Percentiles rank a stretch among this genome's conserved stretches.
These are phyloP conservation scores for Gigaspora rosea DNA, from an alignment of 192 early-diverging fungal species.

Conservation along the genomic window DNA sequence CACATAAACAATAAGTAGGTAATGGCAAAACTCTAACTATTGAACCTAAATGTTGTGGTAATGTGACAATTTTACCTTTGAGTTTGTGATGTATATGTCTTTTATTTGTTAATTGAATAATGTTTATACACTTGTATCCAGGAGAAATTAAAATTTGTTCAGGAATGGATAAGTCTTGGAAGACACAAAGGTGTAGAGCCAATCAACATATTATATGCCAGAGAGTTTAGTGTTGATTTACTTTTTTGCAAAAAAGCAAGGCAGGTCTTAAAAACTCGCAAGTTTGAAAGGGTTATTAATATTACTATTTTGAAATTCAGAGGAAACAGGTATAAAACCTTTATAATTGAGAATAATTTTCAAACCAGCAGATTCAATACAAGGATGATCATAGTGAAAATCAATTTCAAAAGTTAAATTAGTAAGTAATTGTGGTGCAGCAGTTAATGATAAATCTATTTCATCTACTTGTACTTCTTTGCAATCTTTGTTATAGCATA, in stretches of 20 bases:
- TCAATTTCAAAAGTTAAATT: background rate
- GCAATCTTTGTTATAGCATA: background rate
- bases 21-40: background rate
- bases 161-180: background rate
- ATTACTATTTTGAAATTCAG: background rate
- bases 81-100: background rate
- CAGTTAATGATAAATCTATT: background rate
- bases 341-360: background rate
- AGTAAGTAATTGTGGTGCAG: background rate
- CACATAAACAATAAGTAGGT: background rate
- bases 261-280: background rate
- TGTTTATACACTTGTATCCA: background rate
- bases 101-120: background rate
- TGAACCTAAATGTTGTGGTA: background rate
- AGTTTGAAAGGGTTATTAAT: background rate
- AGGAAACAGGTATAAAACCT: background rate
- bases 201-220: background rate
- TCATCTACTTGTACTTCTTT: background rate
- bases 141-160: background rate
- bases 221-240: background rate
- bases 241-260: background rate
- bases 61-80: background rate
- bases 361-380: background rate
- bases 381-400: background rate
- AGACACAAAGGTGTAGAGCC: background rate